Percentiles rank a stretch among this genome's conserved stretches.
Evolutionary conservation across 2,329 filamentous ascomycete genomes (phyloP).

Genomic region (Lomentospora prolificans): DNA sequence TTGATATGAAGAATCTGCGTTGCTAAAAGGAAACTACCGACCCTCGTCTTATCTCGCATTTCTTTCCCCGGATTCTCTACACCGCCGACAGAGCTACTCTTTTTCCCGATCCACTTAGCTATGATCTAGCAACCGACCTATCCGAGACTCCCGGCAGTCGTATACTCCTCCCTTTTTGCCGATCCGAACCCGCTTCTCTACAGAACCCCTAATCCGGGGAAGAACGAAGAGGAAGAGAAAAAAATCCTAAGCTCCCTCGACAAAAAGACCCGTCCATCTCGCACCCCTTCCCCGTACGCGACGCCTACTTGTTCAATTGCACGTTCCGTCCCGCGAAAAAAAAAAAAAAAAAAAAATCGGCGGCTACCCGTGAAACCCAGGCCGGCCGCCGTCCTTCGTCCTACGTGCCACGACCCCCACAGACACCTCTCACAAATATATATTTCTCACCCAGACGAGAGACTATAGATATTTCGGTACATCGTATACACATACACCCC

Average conservation of each 20-base stretch:
- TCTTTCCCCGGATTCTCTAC: neutral
- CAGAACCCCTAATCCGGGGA: neutral
- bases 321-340: too few relatives aligned
- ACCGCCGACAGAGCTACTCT: neutral
- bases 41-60: neutral
- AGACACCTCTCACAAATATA: neutral
- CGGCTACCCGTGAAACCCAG: neutral
- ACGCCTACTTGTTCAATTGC: too few relatives aligned
- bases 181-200: neutral
- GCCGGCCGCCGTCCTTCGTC: neutral
- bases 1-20: neutral
- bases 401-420: too few relatives aligned
- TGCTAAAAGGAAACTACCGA: neutral
- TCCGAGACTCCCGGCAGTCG: slow-evolving; percentile 3
- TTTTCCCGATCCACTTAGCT: neutral
- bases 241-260: too few relatives aligned
- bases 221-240: neutral
- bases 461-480: too few relatives aligned
- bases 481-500: neutral
- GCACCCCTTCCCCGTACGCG: neutral
- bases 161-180: neutral
- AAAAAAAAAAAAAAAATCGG: neutral
- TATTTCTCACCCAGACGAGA: too few relatives aligned
- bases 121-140: neutral
- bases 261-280: neutral